Evolutionary conservation across 2,329 filamentous ascomycete genomes (phyloP).

Genomic region (Juglanconis juglandina): DNA sequence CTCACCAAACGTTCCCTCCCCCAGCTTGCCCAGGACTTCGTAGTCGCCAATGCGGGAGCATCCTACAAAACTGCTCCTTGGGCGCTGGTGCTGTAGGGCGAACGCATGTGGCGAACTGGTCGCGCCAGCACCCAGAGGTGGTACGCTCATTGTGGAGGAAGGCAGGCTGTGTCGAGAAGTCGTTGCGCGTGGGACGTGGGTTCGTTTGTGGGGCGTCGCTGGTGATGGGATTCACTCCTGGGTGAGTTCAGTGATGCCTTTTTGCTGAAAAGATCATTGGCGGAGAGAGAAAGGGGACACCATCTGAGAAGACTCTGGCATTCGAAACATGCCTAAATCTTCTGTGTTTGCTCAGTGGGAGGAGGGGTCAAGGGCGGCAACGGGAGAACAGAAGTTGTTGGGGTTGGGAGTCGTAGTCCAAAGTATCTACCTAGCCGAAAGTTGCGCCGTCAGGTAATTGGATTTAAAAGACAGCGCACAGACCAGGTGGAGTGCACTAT

Average conservation of each 20-base stretch:
- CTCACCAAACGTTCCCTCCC: slow-evolving; percentile 95
- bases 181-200: neutral
- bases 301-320: neutral
- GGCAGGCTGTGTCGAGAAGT: neutral
- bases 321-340: neutral
- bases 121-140: slow-evolving; percentile 16
- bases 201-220: neutral
- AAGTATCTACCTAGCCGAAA: neutral
- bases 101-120: slow-evolving; percentile 52
- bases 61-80: slow-evolving; percentile 66
- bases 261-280: neutral
- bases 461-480: neutral
- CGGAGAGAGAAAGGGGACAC: neutral
- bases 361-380: neutral
- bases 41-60: slow-evolving; percentile 82
- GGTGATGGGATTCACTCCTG: neutral
- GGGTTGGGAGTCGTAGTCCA: neutral
- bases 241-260: neutral
- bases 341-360: neutral
- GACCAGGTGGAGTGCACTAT: neutral
- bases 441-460: neutral
- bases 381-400: neutral
- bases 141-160: slow-evolving; percentile 23
- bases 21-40: slow-evolving; percentile 77
- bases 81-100: slow-evolving; percentile 54